Evolutionary conservation across 305 asterid species (phyloP), one percentile per base, ranked within the genome.

Genomic region (Solanum hybrid): DNA sequence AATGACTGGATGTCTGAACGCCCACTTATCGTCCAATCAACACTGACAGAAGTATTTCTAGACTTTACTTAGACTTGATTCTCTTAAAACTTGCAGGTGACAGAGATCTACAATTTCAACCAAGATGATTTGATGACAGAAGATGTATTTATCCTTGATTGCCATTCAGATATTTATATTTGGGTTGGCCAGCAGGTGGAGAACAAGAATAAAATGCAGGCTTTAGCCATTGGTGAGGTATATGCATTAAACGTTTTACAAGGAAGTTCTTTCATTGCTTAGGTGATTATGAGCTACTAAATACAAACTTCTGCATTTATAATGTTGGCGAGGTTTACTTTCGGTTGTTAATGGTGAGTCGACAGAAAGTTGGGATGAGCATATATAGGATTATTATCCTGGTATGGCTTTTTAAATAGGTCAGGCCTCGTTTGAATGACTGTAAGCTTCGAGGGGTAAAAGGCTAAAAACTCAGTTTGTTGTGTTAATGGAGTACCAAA

Each of bases 51-150:
- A 34, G 69, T 34, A 85, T 32, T 42, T 85, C 78, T 85, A 60
- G 88, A 60, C n/a, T 22, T 85, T 72, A 11, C 77, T 85, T 85
- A 26, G 78, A 56, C 77, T 32, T 32, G 88, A 85, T 85, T 85
- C 78, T 85, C 88, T 85, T 60, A 60, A 60, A 60, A 85, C 34
- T 86, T 85, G 51, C 95, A 97, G 99, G 99, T 96, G 86, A 94
- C 91, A 87, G 99, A 98, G 95, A 92, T 98, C 42, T 94, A 96
- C 95, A 98, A 97, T 92, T 98, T 94, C 95, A 89, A 91, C 93
- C 99, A 98, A 93, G 99, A 97, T 91, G 99, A 98, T 92, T 95
- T 98, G 72, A 95, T 96, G 99, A 95, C 99, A 36, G 99, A 98
- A 93, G 99, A 98, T 87, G 89, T 96, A 80, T 95, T 95, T 95